Evolutionary conservation across 2,329 filamentous ascomycete species (phyloP).

Genomic region (Fusarium sp.): DNA sequence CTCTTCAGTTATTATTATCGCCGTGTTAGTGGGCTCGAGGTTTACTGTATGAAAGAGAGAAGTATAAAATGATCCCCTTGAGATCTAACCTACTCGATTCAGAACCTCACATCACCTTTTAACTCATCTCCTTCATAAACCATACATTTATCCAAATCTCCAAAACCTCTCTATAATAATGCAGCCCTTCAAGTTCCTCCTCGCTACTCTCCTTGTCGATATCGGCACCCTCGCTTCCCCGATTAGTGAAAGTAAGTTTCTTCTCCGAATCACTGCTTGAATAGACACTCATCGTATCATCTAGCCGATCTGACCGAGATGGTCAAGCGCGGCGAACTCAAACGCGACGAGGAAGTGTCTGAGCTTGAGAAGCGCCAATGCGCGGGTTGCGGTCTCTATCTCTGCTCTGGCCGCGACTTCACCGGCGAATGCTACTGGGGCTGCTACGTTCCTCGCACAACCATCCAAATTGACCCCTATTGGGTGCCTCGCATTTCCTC

Average conservation of each 20-base stretch:
- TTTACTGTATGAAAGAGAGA: neutral
- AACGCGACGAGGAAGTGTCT: neutral
- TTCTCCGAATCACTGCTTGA: neutral
- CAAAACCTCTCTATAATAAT: neutral
- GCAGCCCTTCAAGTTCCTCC: neutral
- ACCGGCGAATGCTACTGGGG: neutral
- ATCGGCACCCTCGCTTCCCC: neutral
- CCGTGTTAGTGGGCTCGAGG: too few relatives aligned
- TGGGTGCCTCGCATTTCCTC: neutral
- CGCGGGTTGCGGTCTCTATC: neutral
- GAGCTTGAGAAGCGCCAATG: neutral
- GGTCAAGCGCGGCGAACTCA: neutral
- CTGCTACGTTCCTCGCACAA: neutral
- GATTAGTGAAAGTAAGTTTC: neutral
- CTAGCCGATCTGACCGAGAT: neutral
- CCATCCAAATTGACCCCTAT: neutral
- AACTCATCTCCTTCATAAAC: neutral
- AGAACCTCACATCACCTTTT: neutral
- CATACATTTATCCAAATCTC: neutral
- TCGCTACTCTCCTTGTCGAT: neutral
- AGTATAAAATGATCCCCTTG: neutral
- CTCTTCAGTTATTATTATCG: too few relatives aligned
- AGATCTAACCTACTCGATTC: neutral
- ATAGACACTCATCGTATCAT: neutral
- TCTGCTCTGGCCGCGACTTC: neutral